Evolutionary conservation across 1,139 yeast species (phyloP), one percentile per base, ranked within the genome.

Genomic region (Yamadazyma atmosphaerica): DNA sequence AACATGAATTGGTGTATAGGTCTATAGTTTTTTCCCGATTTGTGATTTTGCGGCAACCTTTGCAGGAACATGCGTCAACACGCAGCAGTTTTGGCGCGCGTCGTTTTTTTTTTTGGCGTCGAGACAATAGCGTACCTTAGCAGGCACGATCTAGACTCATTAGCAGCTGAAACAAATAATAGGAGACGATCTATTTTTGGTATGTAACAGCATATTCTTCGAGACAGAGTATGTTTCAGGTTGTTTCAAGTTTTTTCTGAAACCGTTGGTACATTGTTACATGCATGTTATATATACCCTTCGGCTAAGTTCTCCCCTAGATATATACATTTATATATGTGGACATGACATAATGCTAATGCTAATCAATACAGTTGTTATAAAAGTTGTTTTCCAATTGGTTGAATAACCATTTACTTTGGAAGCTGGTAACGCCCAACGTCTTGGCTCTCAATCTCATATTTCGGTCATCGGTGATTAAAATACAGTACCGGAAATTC

Each of bases 381-480:
- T 68, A 52, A 45, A 63, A 66, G 26, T 71, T 60, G 33, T 58
- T 56, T 43, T 77, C 82, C 40, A 79, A 60, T 44, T 73, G 78
- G 37, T 61, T 59, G 57, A 80, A 80, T 42, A 81, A 65, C 85
- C 86, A 81, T 46, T 74, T 70, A 48, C 83, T 78, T 45, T 78
- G 81, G 57, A 72, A 77, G 38, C 80, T 72, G 9, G 74, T 68
- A 34, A 83, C 72, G 1, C 80, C 81, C 33, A 78, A 72, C 10
- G 81, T 70, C 50, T 79, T 75, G 2, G 88, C 83, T 47, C 86
- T 74, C 34, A 80, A 60, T 45, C 85, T 66, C 86, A 84, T 81
- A 47, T 81, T 83, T 41, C 83, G 66, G 56, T 85, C 92, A 56
- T 84, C 92, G 4, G 89, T 81, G 29, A 85, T 76, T 37, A 85